Percentiles rank a stretch among this genome's conserved stretches.
phyloP scores from a whole-genome alignment of 768 basidiomycete species.

The Hygrophoropsis aurantiaca region DNA sequence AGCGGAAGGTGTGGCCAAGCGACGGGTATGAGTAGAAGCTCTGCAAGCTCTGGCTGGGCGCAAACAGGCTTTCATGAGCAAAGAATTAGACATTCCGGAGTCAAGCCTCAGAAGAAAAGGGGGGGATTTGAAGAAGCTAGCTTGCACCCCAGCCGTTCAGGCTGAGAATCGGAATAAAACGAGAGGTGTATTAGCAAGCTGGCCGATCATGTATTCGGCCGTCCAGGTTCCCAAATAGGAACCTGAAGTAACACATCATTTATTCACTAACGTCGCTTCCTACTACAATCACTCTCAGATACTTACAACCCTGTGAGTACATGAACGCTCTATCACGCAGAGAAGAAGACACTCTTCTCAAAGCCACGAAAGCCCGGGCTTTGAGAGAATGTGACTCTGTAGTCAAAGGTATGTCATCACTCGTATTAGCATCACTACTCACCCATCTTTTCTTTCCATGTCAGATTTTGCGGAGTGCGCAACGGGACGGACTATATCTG shows the following conservation, averaged over 20 bases:
- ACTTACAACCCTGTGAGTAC: neutral
- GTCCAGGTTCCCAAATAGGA: neutral
- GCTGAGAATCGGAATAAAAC: neutral
- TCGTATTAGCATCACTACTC: neutral
- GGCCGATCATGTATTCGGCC: too few relatives aligned
- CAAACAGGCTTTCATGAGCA: constrained; percentile 9
- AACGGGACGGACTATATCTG: constrained; percentile 75
- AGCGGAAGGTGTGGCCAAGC: constrained; percentile 48
- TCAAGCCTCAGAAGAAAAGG: neutral
- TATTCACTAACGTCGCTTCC: too few relatives aligned
- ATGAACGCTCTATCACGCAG: constrained; percentile 88
- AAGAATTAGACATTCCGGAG: constrained; percentile 10
- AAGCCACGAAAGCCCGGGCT: constrained; percentile 77
- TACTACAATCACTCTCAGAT: too few relatives aligned
- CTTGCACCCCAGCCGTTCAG: neutral
- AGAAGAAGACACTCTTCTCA: constrained; percentile 84
- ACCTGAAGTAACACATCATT: too few relatives aligned
- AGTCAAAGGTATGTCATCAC: constrained; percentile 56
- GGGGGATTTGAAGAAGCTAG: too few relatives aligned
- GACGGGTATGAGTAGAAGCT: constrained; percentile 31
- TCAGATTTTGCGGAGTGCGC: constrained; percentile 87
- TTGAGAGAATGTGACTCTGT: constrained; percentile 74
- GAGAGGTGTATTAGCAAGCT: neutral
- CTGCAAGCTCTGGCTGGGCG: constrained; percentile 8
- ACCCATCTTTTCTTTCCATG: neutral